Percentiles rank a stretch among this genome's conserved stretches.
These are phyloP conservation scores for Globisporangium camurandrum DNA, from an alignment of 352 stramenopile genomes.

Conservation along the genomic window DNA sequence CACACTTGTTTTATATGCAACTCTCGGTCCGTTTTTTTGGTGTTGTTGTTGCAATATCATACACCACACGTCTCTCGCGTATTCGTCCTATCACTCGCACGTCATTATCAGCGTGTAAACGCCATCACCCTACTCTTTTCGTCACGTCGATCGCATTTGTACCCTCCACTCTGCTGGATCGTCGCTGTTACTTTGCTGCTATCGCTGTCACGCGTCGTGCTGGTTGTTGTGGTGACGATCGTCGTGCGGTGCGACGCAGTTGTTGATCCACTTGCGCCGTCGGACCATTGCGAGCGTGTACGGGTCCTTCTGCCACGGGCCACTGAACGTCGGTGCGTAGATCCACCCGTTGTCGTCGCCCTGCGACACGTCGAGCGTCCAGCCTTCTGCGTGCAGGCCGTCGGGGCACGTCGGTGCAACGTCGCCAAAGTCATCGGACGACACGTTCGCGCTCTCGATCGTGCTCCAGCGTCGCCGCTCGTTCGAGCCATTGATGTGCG, in stretches of 20 bases:
- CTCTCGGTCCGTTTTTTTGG: no score
- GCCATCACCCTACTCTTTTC: no score
- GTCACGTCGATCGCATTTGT: no score
- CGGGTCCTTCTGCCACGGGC: constrained; percentile 68
- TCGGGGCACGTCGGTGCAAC: constrained; percentile 48
- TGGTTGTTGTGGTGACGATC: no score
- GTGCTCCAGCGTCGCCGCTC: constrained; percentile 72
- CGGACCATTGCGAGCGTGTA: constrained; percentile 69
- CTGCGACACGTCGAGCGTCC: constrained; percentile 70
- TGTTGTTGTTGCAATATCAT: no score
- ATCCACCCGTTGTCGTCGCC: constrained; percentile 80
- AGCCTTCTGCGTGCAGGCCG: constrained; percentile 50
- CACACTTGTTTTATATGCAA: neutral
- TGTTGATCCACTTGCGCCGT: constrained; percentile 79
- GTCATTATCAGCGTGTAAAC: no score
- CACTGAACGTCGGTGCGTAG: constrained; percentile 69
- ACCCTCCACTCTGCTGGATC: no score
- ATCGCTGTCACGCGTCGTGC: no score
- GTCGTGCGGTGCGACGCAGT: no score
- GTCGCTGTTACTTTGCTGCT: no score
- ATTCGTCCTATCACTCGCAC: no score
- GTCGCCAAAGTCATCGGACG: constrained; percentile 60
- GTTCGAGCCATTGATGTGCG: constrained; percentile 37
- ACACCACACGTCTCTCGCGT: no score
- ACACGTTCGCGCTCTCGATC: constrained; percentile 52